Base-by-base conservation (phyloP, 78 protist genomes). In the Blattamonas nauphoetae region DNA sequence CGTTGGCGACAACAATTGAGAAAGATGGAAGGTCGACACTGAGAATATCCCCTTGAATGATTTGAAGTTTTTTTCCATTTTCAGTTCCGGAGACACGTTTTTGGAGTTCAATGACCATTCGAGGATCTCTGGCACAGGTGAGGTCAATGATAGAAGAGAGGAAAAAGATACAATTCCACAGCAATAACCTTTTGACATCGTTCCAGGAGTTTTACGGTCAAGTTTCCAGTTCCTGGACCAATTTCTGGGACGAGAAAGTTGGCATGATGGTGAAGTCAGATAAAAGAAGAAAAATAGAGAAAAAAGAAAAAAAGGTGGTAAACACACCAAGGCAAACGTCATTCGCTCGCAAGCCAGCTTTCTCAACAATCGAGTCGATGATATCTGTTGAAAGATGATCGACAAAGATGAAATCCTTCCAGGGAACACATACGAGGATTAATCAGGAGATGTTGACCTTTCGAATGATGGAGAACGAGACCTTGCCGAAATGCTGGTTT, bases 141-240 rank as follows among this genome's bases (percentile, higher is more conserved):
- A n/a, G n/a, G n/a, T n/a, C n/a, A n/a, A n/a, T n/a, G n/a, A 29
- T 55, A 21, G 71, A 55, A 21, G 71, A 55, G 71, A 55, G 21
- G 21, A 55, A 55, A 11, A 55, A 55, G 71, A 11, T 55, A 55
- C n/a, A 95, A 77, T 71, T 98, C 99, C 42, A 94, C 82, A 0
- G 98, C 99, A 1, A 96, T 91, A 11, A 97, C 97, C 79, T 87
- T 21, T 38, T 6, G 2, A 35, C 45, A 33, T 0, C 2, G 46
- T 6, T 1, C 96, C 46, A 98, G 94, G 78, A 97, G 84, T 90
- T 95, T 93, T 81, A 94, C 90, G 6, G 99, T 97, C 43, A 98
- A 86, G 90, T 97, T 97, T 4, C 99, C 99, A 0, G 98, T 96
- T 64, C 99, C 99, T 2, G 99, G 99, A 36, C 99, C 99, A 45